These are phyloP conservation scores for Salix purpurea DNA, from an alignment of 345 rosid species.

Conservation along the genomic window DNA sequence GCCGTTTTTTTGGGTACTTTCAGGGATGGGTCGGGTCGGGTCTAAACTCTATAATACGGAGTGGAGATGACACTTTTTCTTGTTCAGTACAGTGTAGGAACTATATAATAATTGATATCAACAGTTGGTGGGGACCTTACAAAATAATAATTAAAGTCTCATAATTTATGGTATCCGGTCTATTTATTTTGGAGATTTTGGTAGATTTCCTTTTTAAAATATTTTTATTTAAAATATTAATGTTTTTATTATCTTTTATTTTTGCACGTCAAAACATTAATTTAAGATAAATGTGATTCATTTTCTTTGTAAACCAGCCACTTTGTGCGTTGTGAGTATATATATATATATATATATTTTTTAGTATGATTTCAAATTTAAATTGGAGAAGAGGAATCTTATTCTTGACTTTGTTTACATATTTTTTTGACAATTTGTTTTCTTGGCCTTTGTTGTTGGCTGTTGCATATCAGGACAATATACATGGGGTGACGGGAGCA, in stretches of 20 bases:
- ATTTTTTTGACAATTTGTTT: background rate
- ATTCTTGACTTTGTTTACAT: background rate
- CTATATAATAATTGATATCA: no score
- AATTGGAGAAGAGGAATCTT: conserved; percentile 4
- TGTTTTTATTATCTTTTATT: no score
- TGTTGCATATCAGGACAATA: background rate
- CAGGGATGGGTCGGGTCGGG: background rate
- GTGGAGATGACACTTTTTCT: background rate
- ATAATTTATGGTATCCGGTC: background rate
- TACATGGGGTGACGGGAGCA: no score
- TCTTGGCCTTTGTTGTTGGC: background rate
- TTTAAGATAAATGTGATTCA: background rate
- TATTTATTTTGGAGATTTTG: no score
- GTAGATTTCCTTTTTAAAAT: no score
- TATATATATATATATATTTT: no score
- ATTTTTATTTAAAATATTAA: no score
- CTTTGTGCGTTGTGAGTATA: background rate
- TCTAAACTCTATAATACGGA: background rate
- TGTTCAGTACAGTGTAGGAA: background rate
- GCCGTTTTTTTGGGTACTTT: conserved; percentile 13
- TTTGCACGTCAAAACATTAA: no score
- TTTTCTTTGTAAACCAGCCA: background rate
- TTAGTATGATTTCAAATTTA: background rate
- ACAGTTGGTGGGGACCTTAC: background rate
- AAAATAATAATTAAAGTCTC: background rate